Evolutionary conservation across 345 rosid genomes (phyloP).

Genomic region (Excoecaria agallocha): DNA sequence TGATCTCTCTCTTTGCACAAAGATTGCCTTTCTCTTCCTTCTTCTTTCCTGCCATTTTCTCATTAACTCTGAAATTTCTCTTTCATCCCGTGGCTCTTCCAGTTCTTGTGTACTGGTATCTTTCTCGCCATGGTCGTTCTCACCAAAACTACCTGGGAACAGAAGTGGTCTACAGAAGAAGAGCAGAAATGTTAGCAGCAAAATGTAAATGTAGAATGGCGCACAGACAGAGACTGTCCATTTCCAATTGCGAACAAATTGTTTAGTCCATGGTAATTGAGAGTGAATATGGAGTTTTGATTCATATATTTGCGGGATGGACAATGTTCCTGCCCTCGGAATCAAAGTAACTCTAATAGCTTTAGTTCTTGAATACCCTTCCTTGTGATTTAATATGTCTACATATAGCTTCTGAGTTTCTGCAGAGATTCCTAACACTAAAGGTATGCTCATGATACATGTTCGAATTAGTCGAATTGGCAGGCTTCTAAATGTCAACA

Average conservation of each 20-base stretch:
- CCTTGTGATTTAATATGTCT: conserved; percentile 47
- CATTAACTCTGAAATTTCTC: conserved; percentile 30
- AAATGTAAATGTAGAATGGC: conserved; percentile 43
- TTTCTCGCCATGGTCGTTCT: neutral
- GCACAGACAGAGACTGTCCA: conserved; percentile 75
- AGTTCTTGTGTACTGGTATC: conserved; percentile 10
- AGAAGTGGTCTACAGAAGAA: conserved; percentile 44
- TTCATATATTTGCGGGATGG: conserved; percentile 63
- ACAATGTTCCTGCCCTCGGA: conserved; percentile 62
- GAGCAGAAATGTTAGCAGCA: conserved; percentile 34
- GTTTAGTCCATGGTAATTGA: conserved; percentile 60
- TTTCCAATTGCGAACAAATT: conserved; percentile 63
- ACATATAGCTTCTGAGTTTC: conserved; percentile 62
- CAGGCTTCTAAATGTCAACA: conserved; percentile 63
- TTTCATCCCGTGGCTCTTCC: conserved; percentile 13
- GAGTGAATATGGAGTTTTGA: conserved; percentile 54
- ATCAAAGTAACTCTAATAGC: conserved; percentile 50
- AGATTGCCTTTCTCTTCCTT: conserved; percentile 41
- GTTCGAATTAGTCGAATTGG: conserved; percentile 56
- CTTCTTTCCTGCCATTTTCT: conserved; percentile 48
- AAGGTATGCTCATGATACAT: conserved; percentile 53
- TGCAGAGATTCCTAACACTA: conserved; percentile 52
- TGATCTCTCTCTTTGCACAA: conserved; percentile 18
- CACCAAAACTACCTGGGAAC: conserved; percentile 26
- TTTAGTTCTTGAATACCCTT: conserved; percentile 54